Conservation (phyloP, 2,329 filamentous ascomycete species). For the Exophiala sideris region DNA sequence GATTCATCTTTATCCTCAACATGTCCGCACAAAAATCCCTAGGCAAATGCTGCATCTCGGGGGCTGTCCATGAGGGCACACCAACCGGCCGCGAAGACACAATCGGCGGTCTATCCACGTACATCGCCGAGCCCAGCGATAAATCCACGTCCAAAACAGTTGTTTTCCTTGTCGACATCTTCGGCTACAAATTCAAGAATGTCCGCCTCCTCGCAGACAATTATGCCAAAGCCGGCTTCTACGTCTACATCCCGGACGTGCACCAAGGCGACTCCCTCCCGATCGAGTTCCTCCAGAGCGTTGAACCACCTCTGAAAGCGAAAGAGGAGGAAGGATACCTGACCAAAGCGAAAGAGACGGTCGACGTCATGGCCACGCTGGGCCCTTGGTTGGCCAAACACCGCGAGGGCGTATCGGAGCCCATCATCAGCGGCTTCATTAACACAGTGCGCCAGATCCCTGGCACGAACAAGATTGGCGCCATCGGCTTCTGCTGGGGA, state of each 20-base stretch:
- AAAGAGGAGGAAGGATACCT: constrained; percentile 36
- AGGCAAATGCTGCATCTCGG: constrained; percentile 42
- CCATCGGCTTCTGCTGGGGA: constrained; percentile 50
- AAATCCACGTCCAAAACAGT: constrained; percentile 43
- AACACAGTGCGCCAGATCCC: constrained; percentile 37
- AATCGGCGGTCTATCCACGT: constrained; percentile 42
- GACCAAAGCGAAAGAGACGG: constrained; percentile 42
- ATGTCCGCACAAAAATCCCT: background rate
- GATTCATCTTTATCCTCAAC: background rate
- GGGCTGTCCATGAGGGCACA: constrained; percentile 25
- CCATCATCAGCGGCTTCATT: constrained; percentile 45
- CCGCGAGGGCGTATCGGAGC: constrained; percentile 41
- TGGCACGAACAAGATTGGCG: constrained; percentile 39
- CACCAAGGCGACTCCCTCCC: constrained; percentile 38
- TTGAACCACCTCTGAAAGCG: constrained; percentile 42
- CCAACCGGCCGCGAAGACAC: constrained; percentile 38
- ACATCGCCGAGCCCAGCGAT: constrained; percentile 43
- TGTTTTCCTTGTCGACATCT: constrained; percentile 49
- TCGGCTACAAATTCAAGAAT: constrained; percentile 49
- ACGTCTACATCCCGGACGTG: constrained; percentile 46
- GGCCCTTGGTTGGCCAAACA: constrained; percentile 45
- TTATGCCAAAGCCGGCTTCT: constrained; percentile 47
- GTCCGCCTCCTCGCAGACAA: constrained; percentile 46
- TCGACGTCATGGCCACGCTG: constrained; percentile 40
- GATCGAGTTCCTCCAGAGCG: constrained; percentile 39